Conservation (phyloP, 192 early-diverging fungal genomes). For the Diversispora eburnea region DNA sequence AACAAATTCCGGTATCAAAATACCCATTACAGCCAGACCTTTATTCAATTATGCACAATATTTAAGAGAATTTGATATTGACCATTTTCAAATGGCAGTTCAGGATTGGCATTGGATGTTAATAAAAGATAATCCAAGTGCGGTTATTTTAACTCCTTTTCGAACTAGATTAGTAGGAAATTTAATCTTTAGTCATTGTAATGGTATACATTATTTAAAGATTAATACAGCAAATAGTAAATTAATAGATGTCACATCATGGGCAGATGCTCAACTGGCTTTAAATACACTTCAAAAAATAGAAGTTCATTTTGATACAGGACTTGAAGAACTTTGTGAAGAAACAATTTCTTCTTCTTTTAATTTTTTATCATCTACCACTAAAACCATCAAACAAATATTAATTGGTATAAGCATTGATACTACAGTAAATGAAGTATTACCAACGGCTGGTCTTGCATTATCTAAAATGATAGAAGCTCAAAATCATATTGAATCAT, state of each 20-base stretch:
- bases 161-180: background rate
- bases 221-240: background rate
- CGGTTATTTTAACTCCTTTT: background rate
- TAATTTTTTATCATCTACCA: background rate
- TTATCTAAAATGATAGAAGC: background rate
- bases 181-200: background rate
- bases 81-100: background rate
- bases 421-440: background rate
- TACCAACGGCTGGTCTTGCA: background rate
- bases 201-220: background rate
- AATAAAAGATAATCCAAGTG: background rate
- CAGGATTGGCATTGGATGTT: background rate
- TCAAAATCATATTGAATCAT: background rate
- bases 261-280: background rate
- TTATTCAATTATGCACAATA: background rate
- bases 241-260: background rate
- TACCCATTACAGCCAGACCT: background rate
- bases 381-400: background rate
- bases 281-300: background rate
- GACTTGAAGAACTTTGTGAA: background rate
- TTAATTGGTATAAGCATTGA: background rate
- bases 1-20: background rate
- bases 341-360: background rate
- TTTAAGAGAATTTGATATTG: background rate
- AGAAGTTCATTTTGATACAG: background rate